phyloP scores from a whole-genome alignment of 805 yeast genomes.

The Starmerella apis region DNA sequence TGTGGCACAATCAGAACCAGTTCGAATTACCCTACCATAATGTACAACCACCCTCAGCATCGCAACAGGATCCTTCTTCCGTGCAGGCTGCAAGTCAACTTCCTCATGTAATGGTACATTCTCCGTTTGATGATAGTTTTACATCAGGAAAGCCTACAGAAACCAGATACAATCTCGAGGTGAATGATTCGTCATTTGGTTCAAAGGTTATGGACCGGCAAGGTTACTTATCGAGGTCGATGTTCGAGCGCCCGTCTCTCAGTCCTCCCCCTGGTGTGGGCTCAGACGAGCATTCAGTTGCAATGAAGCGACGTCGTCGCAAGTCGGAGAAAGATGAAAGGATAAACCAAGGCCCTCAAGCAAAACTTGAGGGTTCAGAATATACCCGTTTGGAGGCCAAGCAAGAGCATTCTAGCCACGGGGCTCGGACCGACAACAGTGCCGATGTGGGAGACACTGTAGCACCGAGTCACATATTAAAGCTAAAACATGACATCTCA shows the following conservation, averaged over 20 bases:
- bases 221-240: neutral
- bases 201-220: neutral
- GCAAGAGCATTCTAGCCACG: too few species aligned
- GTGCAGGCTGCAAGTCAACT: neutral
- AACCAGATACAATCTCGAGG: neutral
- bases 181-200: neutral
- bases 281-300: neutral
- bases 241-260: neutral
- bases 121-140: neutral
- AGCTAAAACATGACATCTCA: neutral
- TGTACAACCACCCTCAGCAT: neutral
- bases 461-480: neutral
- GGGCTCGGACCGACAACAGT: neutral
- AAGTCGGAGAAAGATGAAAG: neutral
- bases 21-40: slow-evolving; percentile 5
- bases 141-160: neutral
- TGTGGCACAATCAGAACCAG: slow-evolving; percentile 15
- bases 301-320: neutral
- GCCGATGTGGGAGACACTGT: neutral
- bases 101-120: neutral
- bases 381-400: too few species aligned
- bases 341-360: neutral
- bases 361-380: neutral
- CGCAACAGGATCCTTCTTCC: neutral
- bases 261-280: too few species aligned